phyloP scores from a whole-genome alignment of 1,284 basidiomycete genomes.

The Puccinia polysora region DNA sequence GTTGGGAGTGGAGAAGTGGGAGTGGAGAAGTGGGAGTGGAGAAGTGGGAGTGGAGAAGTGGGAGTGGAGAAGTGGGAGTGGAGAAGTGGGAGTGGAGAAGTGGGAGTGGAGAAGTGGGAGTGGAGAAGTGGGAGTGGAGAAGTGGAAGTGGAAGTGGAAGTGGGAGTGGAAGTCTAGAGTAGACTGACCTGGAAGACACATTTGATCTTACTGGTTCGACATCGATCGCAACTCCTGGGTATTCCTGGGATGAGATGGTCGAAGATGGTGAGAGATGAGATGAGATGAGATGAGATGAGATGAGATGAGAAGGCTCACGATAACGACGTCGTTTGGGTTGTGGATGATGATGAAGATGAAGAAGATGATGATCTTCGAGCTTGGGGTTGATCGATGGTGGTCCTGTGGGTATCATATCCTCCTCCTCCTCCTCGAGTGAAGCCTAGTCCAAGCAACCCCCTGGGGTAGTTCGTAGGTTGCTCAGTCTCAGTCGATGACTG shows the following conservation, averaged over 20 bases:
- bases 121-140: neutral
- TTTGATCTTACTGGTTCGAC: slow-evolving; percentile 39
- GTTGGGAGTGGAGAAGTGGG: neutral
- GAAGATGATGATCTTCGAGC: too few species aligned
- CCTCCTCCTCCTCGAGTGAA: too few species aligned
- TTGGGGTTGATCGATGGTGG: too few species aligned
- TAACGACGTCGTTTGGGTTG: neutral
- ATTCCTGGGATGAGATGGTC: slow-evolving; percentile 14
- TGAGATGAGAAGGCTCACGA: neutral
- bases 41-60: neutral
- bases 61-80: neutral
- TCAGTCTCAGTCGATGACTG: too few species aligned
- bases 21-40: neutral
- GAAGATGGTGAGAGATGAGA: neutral
- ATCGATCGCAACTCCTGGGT: slow-evolving; percentile 37
- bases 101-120: too few species aligned
- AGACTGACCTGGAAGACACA: slow-evolving; percentile 36
- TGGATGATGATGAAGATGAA: neutral
- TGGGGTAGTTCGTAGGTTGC: too few species aligned
- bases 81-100: too few species aligned
- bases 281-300: too few species aligned
- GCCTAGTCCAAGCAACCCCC: too few species aligned
- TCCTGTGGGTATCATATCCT: too few species aligned
- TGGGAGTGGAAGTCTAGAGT: neutral
- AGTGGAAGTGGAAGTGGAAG: neutral